Base-by-base conservation (phyloP, 768 basidiomycete species). In the Boletus pseudopeckii region DNA sequence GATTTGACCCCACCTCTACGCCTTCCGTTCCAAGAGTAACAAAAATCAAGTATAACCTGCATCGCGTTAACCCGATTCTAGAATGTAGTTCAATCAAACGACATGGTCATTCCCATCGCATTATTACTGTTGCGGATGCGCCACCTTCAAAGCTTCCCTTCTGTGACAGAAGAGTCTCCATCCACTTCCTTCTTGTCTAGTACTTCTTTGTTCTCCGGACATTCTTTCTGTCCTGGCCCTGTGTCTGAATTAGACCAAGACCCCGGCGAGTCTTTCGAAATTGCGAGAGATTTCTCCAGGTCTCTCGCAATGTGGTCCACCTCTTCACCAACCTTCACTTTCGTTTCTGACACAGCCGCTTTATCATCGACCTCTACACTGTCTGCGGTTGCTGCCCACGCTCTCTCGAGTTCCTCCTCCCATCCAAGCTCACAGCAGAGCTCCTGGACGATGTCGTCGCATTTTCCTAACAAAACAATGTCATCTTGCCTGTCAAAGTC, bases 391-490 rank as follows among this genome's bases (percentile, higher is more conserved):
- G 72, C 75, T 17, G 69, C 74, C 87, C 86, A 88, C 15, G 77
- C 65, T 18, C 63, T 64, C 42, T 77, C 71, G 28, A 89, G 71
- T 51, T 87, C 86, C 6, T 81, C 75, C 48, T 78, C 76, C 92
- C 92, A 94, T 5, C 88, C 90, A 13, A 95, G 77, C 58, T 81
- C 81, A 55, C 73, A 72, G 61, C 82, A 85, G 17, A 93, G 73
- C 48, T 82, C 71, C 36, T 72, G 71, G 11, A 91, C 79, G 41
- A 84, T 74, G 2, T 82, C 79, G 68, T 92, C 90, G 58, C 89
- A 90, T 61, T 84, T 80, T 13, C 85, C 85, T 5, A 91, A 75
- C 2, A 84, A 68, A 39, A 88, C 71, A 3, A 88, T 73, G 60
- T 90, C 88, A 50, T 84, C 77, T 15, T 75, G 61, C 32, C 74